These are phyloP conservation scores for Cyclanthera cordifolia DNA, from an alignment of 306 rosid genomes.

Conservation along the genomic window DNA sequence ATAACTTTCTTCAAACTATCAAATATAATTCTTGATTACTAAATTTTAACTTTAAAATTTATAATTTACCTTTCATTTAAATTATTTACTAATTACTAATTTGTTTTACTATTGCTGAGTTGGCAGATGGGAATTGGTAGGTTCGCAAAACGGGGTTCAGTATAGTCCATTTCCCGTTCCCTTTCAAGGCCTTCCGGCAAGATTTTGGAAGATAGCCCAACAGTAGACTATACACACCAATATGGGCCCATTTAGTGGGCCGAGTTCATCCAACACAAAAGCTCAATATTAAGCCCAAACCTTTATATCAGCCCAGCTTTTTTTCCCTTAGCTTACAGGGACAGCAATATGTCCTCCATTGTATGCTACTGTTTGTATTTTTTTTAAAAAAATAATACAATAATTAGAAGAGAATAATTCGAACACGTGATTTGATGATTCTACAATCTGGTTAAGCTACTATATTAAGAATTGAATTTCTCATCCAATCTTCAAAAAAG, in stretches of 20 bases:
- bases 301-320: neutral
- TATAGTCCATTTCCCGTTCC: slow-evolving; percentile 87
- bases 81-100: neutral
- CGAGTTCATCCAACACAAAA: neutral
- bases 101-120: neutral
- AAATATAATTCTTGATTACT: too few species aligned
- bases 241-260: slow-evolving; percentile 3
- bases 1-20: too few species aligned
- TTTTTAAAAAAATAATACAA: too few species aligned
- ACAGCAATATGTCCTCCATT: neutral
- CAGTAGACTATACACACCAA: slow-evolving; percentile 1
- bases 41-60: too few species aligned
- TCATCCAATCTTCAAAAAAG: neutral
- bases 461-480: neutral
- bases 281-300: neutral
- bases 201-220: slow-evolving; percentile 43
- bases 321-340: neutral
- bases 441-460: too few species aligned
- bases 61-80: neutral
- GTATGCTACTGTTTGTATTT: neutral
- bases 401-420: too few species aligned
- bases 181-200: slow-evolving; percentile 58
- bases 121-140: slow-evolving; percentile 72
- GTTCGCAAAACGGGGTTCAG: slow-evolving; percentile 52
- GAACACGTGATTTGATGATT: too few species aligned